Evolutionary conservation across 257 asterid species (phyloP), one percentile per base, ranked within the genome.

Genomic region (Primulina tabacum): DNA sequence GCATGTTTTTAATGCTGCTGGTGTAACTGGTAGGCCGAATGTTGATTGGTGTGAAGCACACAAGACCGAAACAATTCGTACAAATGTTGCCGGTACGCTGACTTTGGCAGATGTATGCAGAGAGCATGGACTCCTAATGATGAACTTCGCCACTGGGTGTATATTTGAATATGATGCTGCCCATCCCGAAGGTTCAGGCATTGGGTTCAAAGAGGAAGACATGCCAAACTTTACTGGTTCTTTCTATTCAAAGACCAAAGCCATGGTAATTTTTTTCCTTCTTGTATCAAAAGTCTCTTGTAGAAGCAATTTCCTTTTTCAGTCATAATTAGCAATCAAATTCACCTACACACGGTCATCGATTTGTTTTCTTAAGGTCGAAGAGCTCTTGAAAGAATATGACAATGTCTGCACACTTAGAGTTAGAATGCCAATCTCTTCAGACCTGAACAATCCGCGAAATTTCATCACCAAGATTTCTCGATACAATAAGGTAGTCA

Each of bases 21-120:
- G 74, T 12, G 68, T 70, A 10, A 70, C 67, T 37, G 74, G 74
- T 34, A 40, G 74, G 60, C 74, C 74, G 4, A 70, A 70, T 29
- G 74, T 70, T 3, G 74, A 70, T 40, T 70, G 74, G 74, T 70
- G 74, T 37, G 74, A 70, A 43, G 26, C 68, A 1, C 74, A 70
- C 58, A 70, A 60, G 58, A 59, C 56, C 11, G 74, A 70, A 32
- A 70, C 74, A 8, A 70, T 70, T 7, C 20, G 59, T 10, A 62
- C 74, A 16, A 70, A 70, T 70, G 74, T 70, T 18, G 61, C 47
- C 24, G 74, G 74, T 1, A 70, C 74, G 6, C 24, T 70, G 21
- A 70, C 67, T 28, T 18, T 70, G 43, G 74, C 74, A 9, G 74
- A 70, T 28, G 60, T 60, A 10, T 70, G 74, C 43, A 60, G 58